Conservation (phyloP, 2,329 filamentous ascomycete species). For the Pyricularia pennisetigena region DNA sequence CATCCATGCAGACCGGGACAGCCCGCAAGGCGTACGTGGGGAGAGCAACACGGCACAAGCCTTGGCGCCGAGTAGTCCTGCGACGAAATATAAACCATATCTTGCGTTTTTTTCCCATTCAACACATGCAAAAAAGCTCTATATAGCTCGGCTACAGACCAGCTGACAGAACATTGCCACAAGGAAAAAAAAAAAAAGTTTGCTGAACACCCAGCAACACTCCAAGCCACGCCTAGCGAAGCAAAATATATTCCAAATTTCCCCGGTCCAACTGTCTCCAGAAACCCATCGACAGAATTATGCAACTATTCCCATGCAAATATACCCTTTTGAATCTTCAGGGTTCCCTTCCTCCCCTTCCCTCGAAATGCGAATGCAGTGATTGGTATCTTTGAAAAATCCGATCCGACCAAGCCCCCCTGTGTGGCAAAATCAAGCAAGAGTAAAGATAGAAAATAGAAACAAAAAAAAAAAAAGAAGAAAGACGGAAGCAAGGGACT, state of each 20-base stretch:
- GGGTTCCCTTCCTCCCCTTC: neutral
- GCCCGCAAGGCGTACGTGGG: neutral
- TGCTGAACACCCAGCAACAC: neutral
- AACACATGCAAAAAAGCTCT: neutral
- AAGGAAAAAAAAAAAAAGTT: neutral
- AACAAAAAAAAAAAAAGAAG: slow-evolving; percentile 16
- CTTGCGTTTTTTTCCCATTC: neutral
- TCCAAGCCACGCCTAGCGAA: neutral
- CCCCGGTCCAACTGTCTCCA: neutral
- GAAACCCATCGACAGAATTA: neutral
- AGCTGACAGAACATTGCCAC: neutral
- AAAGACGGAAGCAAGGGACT: slow-evolving; percentile 1
- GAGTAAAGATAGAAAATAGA: slow-evolving; percentile 8
- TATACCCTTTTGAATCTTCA: neutral
- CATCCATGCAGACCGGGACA: neutral
- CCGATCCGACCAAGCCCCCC: neutral
- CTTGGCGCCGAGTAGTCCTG: neutral
- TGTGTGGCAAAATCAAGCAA: neutral
- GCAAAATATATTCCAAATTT: neutral
- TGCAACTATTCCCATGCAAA: neutral
- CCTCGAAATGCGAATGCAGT: neutral
- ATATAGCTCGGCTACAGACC: neutral
- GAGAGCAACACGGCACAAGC: neutral
- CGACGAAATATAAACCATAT: neutral
- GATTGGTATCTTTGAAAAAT: neutral